Evolutionary conservation across 805 yeast species (phyloP).

Genomic region (Metschnikowia continentalis): DNA sequence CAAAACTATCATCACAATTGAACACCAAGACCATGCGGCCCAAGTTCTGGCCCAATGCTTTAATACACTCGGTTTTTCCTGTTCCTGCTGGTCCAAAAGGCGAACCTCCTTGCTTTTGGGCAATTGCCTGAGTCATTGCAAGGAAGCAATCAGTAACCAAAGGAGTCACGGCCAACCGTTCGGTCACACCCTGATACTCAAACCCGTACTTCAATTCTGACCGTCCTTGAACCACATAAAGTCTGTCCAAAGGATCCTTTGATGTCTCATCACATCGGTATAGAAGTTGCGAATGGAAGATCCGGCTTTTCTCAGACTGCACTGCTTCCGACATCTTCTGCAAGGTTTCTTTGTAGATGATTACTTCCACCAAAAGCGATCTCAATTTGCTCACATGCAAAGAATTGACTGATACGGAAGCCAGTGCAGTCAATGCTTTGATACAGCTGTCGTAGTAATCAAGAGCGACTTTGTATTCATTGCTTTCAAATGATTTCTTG

Average conservation of each 20-base stretch:
- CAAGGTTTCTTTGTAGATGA: constrained; percentile 52
- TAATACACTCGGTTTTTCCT: constrained; percentile 89
- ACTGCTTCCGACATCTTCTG: constrained; percentile 11
- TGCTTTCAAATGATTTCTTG: constrained; percentile 25
- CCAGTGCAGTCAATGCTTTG: constrained; percentile 24
- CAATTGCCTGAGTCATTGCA: constrained; percentile 69
- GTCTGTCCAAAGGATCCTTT: constrained; percentile 25
- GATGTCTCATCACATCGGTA: constrained; percentile 34
- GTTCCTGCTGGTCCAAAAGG: constrained; percentile 97
- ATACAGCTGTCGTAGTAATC: constrained; percentile 12
- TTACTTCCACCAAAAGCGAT: constrained; percentile 59
- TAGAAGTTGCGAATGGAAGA: constrained; percentile 53
- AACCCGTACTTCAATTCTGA: constrained; percentile 61
- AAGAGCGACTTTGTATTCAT: not conserved
- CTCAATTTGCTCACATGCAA: constrained; percentile 45
- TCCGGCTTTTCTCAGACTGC: constrained; percentile 17
- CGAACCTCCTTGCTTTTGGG: constrained; percentile 78
- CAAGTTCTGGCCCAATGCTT: constrained; percentile 72
- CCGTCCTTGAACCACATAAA: constrained; percentile 51
- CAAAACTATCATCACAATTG: constrained; percentile 88
- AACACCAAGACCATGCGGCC: constrained; percentile 84
- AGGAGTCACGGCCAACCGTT: constrained; percentile 73
- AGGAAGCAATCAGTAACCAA: constrained; percentile 59
- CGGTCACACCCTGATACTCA: constrained; percentile 76
- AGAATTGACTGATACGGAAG: constrained; percentile 19